These are phyloP conservation scores for Fraxinus angustifolia DNA, from an alignment of 305 asterid genomes.

Conservation along the genomic window DNA sequence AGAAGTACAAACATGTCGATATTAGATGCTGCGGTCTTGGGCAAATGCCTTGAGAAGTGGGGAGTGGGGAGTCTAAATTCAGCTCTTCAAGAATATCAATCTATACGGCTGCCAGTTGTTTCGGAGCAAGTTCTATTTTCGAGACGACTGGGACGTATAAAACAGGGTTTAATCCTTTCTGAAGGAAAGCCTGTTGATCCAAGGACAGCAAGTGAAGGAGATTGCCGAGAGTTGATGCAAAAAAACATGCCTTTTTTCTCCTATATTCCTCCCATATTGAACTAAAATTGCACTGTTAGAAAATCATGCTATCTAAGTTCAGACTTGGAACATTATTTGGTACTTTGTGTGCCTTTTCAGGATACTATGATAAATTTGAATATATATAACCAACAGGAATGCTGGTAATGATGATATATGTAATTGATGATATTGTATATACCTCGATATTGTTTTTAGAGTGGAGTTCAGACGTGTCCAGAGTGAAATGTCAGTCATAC, in stretches of 20 bases:
- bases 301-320: neutral
- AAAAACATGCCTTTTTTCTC: slow-evolving; percentile 57
- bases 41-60: slow-evolving; percentile 66
- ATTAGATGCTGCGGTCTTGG: slow-evolving; percentile 79
- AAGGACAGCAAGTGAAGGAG: slow-evolving; percentile 36
- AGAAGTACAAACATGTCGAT: slow-evolving; percentile 93
- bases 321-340: neutral
- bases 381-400: neutral
- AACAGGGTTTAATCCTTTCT: slow-evolving; percentile 48
- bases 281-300: neutral
- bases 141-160: slow-evolving; percentile 60
- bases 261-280: slow-evolving; percentile 45
- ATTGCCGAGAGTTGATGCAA: slow-evolving; percentile 48
- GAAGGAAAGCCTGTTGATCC: slow-evolving; percentile 49
- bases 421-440: neutral
- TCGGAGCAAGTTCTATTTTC: slow-evolving; percentile 61
- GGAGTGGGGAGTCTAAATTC: slow-evolving; percentile 37
- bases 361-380: neutral
- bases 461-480: neutral
- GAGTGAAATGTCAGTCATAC: neutral
- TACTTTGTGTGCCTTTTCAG: neutral
- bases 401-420: neutral
- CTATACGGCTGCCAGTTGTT: slow-evolving; percentile 50
- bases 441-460: neutral
- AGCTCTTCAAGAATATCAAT: slow-evolving; percentile 64